Evolutionary conservation across 345 rosid species (phyloP).

Genomic region (Camelina laxa): DNA sequence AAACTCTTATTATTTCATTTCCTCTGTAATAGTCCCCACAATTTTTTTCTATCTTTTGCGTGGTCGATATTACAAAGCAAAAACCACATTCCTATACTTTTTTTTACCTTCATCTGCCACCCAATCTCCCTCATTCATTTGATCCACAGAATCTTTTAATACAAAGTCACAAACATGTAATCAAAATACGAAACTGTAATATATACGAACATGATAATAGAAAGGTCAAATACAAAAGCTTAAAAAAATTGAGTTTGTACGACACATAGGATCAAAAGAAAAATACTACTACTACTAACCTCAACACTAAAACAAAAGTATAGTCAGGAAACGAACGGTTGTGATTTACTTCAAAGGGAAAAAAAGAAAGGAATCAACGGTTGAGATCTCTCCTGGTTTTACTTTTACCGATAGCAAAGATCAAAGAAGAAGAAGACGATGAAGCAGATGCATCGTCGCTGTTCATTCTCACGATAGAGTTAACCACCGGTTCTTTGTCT

Average conservation of each 20-base stretch:
- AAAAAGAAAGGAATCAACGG: slow-evolving; percentile 43
- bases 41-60: background rate
- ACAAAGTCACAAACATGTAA: background rate
- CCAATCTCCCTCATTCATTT: slow-evolving; percentile 21
- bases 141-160: slow-evolving; percentile 14
- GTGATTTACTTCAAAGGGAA: background rate
- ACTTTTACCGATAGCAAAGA: slow-evolving; percentile 42
- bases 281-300: slow-evolving; percentile 19
- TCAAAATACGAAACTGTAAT: background rate
- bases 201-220: background rate
- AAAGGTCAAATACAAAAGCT: slow-evolving; percentile 19
- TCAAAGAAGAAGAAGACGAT: slow-evolving; percentile 41
- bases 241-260: slow-evolving; percentile 24
- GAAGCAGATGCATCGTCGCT: slow-evolving; percentile 15
- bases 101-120: slow-evolving; percentile 32
- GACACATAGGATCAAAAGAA: background rate
- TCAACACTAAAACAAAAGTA: slow-evolving; percentile 33
- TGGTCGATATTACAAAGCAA: slow-evolving; percentile 31
- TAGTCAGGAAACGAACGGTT: slow-evolving; percentile 27
- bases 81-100: slow-evolving; percentile 21
- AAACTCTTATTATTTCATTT: background rate
- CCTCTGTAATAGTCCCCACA: slow-evolving; percentile 18
- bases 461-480: slow-evolving; percentile 44
- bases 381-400: slow-evolving; percentile 48
- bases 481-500: slow-evolving; percentile 34